These are phyloP conservation scores for Colletotrichum sp. DNA, from an alignment of 2,329 filamentous ascomycete genomes.

Conservation along the genomic window DNA sequence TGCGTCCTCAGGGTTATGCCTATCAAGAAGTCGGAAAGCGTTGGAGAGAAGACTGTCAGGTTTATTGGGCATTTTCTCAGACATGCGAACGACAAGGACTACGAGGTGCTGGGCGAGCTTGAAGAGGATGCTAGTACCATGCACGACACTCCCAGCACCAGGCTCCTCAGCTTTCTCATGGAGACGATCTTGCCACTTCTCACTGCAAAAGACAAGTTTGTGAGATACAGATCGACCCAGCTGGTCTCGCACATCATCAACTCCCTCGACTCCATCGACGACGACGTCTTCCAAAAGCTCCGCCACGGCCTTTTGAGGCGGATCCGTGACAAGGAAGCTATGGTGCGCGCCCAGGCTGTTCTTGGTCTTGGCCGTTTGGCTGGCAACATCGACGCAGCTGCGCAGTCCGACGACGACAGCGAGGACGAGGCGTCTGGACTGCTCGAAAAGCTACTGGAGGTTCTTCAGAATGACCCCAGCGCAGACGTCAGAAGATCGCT, in stretches of 20 bases:
- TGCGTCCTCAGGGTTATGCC: constrained; percentile 83
- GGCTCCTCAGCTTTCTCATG: constrained; percentile 78
- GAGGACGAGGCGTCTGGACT: constrained; percentile 71
- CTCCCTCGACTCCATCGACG: constrained; percentile 88
- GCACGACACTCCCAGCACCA: constrained; percentile 82
- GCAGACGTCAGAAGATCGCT: constrained; percentile 91
- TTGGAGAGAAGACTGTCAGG: constrained; percentile 82
- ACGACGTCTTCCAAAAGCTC: constrained; percentile 85
- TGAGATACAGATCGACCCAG: constrained; percentile 89
- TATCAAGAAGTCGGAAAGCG: constrained; percentile 89
- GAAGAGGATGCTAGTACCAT: constrained; percentile 74
- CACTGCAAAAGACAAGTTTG: constrained; percentile 87
- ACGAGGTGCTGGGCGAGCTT: constrained; percentile 68
- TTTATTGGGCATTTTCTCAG: constrained; percentile 89
- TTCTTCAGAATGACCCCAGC: constrained; percentile 91
- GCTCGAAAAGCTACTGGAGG: constrained; percentile 82
- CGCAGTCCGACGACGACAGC: constrained; percentile 73
- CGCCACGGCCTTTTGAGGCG: constrained; percentile 81
- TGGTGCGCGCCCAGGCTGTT: constrained; percentile 90
- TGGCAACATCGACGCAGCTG: constrained; percentile 75
- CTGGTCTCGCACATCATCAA: constrained; percentile 91
- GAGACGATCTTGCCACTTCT: constrained; percentile 77
- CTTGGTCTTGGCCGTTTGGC: constrained; percentile 87
- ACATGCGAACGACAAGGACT: constrained; percentile 73
- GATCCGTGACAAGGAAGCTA: constrained; percentile 91